Evolutionary conservation across 192 early-diverging fungal genomes (phyloP), one percentile per base, ranked within the genome.

Genomic region (Podochytrium sp.): DNA sequence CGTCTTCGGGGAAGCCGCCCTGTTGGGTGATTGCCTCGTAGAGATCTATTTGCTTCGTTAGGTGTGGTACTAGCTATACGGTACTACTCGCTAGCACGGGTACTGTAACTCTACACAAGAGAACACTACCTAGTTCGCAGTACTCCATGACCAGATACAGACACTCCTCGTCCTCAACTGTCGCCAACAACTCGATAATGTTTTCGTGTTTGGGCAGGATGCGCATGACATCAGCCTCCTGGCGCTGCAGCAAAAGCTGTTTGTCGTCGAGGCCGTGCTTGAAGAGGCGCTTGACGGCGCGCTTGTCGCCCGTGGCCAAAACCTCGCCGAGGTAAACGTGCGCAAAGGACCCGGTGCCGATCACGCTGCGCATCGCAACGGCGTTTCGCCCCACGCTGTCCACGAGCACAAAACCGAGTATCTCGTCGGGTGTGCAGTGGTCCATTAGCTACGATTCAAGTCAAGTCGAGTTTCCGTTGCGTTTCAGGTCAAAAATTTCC

Each of bases 291-390:
- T 79, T 79, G 2, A 79, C 78, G 2, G 78, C 78, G 29, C 75
- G 65, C 49, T 62, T 68, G 33, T 63, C 65, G 37, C 16, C 37
- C 27, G 33, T 14, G 32, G 69, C 61, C 3, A 58, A 50, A 29
- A 65, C 71, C 37, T 76, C 71, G 39, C 79, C 83, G 7, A 78
- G 66, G 70, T 79, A 84, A 4, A 84, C 83, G n/a, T 76, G 76
- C 3, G 83, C 83, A 70, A 84, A 84, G 29, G 80, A 82, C 10
- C 83, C 83, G 7, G 79, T 80, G 49, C 78, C 78, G 63, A 84
- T 79, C 20, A 81, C 62, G 32, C 73, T 75, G 16, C 65, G 32
- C 51, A 83, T 76, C 10, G 66, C 55, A 3, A 68, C 65, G 33
- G 67, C 67, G 49, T 68, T 53, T n/a, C 51, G 53, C 30, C 75